Base-by-base conservation (phyloP, 108 stramenopile species). In the Cylindrotheca closterium region DNA sequence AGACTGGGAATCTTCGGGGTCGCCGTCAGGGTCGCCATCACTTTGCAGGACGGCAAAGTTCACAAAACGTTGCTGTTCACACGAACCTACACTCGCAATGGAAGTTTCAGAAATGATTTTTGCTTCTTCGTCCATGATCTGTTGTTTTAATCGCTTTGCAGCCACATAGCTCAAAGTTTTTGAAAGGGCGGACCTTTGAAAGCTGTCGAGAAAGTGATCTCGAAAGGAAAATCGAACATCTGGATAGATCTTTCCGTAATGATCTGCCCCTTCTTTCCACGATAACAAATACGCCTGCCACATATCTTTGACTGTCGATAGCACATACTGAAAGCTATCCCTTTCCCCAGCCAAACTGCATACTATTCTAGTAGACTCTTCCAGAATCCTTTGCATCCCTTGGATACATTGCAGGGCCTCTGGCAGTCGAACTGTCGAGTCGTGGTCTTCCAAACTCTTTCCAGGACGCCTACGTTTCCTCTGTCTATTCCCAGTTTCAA, bases 221-320 rank as follows among this genome's bases (percentile, higher is more conserved):
- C 89, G 89, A 53, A 91, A 82, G 12, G 71, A 79, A 51, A 86
- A 81, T 51, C 86, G 80, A 50, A 85, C 67, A 31, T 84, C 77
- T 28, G 89, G 89, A 71, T 87, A 82, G 22, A 67, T 58, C n/a
- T 21, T 37, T 0, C 75, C 75, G 53, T 78, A 86, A 21, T 54
- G 55, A 4, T 64, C 58, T 0, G 86, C 75, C 3, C 80, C 86
- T 18, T 87, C 75, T 50, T 47, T 76, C 86, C 86, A 91, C 1
- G 82, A 56, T 23, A 50, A 26, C 33, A 86, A 61, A 49, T 91
- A 91, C 19, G 75, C 59, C 25, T 72, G 63, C 89, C 84, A 88
- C 42, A 91, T 70, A 22, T 61, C 30, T 52, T 65, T 32, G 27
- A 73, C 67, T 15, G 72, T 77, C 2, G 17, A 12, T 8, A 50